phyloP scores from a whole-genome alignment of 257 asterid species.

The Rehmannia glutinosa region DNA sequence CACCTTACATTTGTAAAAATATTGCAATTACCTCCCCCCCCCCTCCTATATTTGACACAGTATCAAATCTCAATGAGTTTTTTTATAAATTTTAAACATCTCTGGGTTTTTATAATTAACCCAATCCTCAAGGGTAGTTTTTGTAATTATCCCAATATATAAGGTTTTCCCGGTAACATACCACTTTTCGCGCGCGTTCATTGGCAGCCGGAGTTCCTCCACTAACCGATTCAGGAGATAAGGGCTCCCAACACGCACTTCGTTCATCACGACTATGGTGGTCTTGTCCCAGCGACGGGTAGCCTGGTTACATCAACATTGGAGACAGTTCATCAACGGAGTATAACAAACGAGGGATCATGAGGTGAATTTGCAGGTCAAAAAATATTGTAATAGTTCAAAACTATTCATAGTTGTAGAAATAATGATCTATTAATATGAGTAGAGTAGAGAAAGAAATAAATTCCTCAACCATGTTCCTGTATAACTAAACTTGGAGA shows the following conservation, averaged over 20 bases:
- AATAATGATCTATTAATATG: not conserved
- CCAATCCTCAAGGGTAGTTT: not conserved
- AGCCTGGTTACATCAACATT: conserved; percentile 48
- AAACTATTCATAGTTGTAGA: not conserved
- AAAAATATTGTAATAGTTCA: not conserved
- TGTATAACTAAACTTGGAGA: too few relatives aligned
- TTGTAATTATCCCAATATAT: too few relatives aligned
- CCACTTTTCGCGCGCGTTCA: conserved; percentile 98
- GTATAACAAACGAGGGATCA: not conserved
- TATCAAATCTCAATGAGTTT: too few relatives aligned
- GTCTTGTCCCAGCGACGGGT: conserved; percentile 97
- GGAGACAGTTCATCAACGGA: not conserved
- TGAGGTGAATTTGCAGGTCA: not conserved
- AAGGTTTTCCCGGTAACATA: conserved; percentile 20
- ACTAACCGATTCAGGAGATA: conserved; percentile 83
- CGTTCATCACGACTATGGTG: conserved; percentile 91
- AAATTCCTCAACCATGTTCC: too few relatives aligned
- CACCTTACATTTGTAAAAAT: too few relatives aligned
- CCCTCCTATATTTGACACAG: too few relatives aligned
- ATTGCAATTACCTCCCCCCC: too few relatives aligned
- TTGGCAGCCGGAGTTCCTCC: conserved; percentile 98
- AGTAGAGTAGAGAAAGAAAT: not conserved
- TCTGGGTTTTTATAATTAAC: too few relatives aligned
- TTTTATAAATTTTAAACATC: too few relatives aligned
- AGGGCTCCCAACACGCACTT: conserved; percentile 92